Evolutionary conservation across 2,329 filamentous ascomycete species (phyloP).

Genomic region (Niveomyces coronatus): DNA sequence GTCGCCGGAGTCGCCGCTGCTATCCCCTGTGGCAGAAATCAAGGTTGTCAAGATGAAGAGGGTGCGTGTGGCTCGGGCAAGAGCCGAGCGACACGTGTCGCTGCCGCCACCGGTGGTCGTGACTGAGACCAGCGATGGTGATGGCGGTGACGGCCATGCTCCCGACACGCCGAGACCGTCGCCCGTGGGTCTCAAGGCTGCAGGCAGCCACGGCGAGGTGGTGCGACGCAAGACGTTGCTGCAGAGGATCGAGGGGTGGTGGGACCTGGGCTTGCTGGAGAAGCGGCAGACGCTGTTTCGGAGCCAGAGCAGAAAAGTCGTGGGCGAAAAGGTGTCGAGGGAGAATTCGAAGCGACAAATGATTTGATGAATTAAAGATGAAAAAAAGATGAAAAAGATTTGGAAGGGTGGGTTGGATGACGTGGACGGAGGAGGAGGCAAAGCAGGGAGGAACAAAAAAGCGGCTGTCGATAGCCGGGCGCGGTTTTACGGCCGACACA

Average conservation of each 20-base stretch:
- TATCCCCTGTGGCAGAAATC: constrained; percentile 26
- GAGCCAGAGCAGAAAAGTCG: constrained; percentile 12
- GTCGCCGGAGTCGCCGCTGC: too few relatives aligned
- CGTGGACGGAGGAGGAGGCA: too few relatives aligned
- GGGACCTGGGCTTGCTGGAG: constrained; percentile 41
- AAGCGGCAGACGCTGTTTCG: constrained; percentile 29
- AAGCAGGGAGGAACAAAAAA: too few relatives aligned
- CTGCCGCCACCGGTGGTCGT: constrained; percentile 21
- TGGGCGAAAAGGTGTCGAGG: constrained; percentile 8
- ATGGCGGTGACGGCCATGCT: background rate
- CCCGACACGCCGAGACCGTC: constrained; percentile 3
- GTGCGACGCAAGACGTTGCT: constrained; percentile 37
- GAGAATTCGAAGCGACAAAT: background rate
- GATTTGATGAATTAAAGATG: background rate
- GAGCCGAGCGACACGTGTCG: constrained; percentile 18
- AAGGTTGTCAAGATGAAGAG: constrained; percentile 14
- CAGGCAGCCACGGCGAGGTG: constrained; percentile 16
- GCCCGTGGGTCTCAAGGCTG: constrained; percentile 7
- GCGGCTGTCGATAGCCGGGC: too few relatives aligned
- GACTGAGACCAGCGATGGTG: constrained; percentile 14
- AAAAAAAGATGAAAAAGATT: background rate
- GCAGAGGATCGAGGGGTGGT: constrained; percentile 42
- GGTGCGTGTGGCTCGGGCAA: constrained; percentile 13
- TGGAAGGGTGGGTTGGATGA: too few relatives aligned
- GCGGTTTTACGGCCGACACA: too few relatives aligned